Percentiles rank a stretch among this genome's conserved stretches.
phyloP scores from a whole-genome alignment of 805 yeast species.

The Wickerhamomyces bovis region DNA sequence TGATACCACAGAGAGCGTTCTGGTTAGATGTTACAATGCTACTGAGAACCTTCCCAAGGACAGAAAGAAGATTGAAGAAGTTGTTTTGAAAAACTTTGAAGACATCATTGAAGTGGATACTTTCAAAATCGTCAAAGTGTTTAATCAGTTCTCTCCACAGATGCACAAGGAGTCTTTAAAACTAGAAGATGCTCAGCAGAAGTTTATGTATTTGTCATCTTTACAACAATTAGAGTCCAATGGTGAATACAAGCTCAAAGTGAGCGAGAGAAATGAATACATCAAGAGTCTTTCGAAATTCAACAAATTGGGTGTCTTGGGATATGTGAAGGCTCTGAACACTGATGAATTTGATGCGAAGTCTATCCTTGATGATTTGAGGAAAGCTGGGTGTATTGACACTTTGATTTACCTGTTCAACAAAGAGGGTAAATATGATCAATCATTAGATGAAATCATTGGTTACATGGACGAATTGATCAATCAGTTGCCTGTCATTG shows the following conservation, averaged over 20 bases:
- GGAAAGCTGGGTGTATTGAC: conserved; percentile 16
- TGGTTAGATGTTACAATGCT: conserved; percentile 22
- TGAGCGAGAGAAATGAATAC: conserved; percentile 17
- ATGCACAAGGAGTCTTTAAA: conserved; percentile 13
- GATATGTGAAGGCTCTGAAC: conserved; percentile 19
- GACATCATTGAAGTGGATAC: conserved; percentile 26
- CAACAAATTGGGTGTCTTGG: conserved; percentile 11
- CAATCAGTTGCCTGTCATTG: conserved; percentile 9
- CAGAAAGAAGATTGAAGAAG: conserved; percentile 12
- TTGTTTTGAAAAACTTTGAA: conserved; percentile 11
- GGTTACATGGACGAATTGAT: conserved; percentile 9
- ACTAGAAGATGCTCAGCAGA: conserved; percentile 18
- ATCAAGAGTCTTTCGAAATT: conserved; percentile 14
- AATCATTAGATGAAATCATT: conserved; percentile 21
- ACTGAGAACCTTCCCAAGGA: conserved; percentile 18
- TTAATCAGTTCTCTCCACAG: conserved; percentile 19
- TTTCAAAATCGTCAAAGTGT: conserved; percentile 22
- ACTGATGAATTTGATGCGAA: conserved; percentile 18
- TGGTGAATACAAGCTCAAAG: conserved; percentile 13
- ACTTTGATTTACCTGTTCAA: conserved; percentile 20
- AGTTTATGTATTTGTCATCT: conserved; percentile 19
- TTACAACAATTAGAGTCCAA: conserved; percentile 16
- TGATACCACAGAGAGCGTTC: conserved; percentile 22
- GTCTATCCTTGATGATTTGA: conserved; percentile 20
- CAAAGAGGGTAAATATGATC: conserved; percentile 9